Conservation (phyloP, 169 alveolate genomes). For the Cryptosporidium viatorum region DNA sequence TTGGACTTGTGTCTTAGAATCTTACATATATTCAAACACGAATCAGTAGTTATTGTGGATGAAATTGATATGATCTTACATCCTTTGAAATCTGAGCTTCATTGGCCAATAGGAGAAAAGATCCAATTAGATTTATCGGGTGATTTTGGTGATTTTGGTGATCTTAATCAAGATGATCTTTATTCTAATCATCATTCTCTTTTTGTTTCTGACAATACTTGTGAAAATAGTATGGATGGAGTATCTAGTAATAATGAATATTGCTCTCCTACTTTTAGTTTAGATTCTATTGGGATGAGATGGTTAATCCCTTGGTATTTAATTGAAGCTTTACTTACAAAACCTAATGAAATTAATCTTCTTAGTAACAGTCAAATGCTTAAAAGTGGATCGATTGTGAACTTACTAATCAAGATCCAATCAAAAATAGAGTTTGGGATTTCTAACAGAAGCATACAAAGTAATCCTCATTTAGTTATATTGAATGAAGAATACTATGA, state of each 20-base stretch:
- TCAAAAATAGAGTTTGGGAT: constrained; percentile 73
- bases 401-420: constrained; percentile 17
- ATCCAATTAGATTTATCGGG: constrained; percentile 73
- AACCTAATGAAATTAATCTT: background rate
- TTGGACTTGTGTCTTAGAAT: constrained; percentile 82
- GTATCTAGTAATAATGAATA: background rate
- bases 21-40: constrained; percentile 80
- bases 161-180: no score
- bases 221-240: no score
- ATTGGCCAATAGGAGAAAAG: constrained; percentile 93
- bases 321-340: constrained; percentile 81
- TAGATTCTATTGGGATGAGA: constrained; percentile 77
- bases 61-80: constrained; percentile 91
- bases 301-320: constrained; percentile 89
- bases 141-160: no score
- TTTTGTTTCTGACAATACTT: background rate
- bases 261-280: background rate
- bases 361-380: constrained; percentile 17
- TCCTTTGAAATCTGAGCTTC: constrained; percentile 92
- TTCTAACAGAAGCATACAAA: constrained; percentile 79
- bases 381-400: constrained; percentile 16
- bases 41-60: constrained; percentile 88
- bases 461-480: constrained; percentile 85
- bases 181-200: background rate
- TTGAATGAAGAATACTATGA: constrained; percentile 80